Evolutionary conservation across 176 grass and related monocot species (phyloP).

Genomic region (Miscanthus lutarioriparius): DNA sequence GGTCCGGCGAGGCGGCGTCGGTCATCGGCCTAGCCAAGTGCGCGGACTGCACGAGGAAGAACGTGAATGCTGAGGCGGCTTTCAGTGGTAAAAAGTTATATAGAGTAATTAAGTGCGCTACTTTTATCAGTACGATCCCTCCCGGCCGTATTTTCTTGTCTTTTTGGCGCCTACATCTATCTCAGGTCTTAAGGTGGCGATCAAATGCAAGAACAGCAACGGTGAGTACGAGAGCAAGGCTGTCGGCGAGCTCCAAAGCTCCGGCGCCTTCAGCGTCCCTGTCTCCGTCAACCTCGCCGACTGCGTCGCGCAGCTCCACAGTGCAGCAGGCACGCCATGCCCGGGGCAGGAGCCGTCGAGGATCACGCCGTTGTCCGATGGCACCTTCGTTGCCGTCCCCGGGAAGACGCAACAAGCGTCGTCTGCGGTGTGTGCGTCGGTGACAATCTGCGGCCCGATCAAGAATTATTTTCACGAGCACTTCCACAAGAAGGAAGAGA

Average conservation of each 20-base stretch:
- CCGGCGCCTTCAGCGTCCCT: conserved; percentile 35
- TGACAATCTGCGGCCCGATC: conserved; percentile 9
- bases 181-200: conserved; percentile 19
- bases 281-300: background rate
- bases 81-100: background rate
- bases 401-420: background rate
- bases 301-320: conserved; percentile 39
- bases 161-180: background rate
- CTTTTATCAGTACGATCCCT: background rate
- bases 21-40: conserved; percentile 16
- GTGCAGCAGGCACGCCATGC: background rate
- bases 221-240: conserved; percentile 27
- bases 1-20: background rate
- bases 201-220: conserved; percentile 26
- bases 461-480: conserved; percentile 9
- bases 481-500: background rate
- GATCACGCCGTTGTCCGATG: background rate
- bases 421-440: background rate
- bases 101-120: too few species aligned
- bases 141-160: background rate
- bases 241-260: background rate
- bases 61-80: conserved; percentile 11
- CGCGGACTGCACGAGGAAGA: conserved; percentile 16
- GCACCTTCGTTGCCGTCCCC: conserved; percentile 1
- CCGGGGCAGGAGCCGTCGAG: conserved; percentile 32